Evolutionary conservation across 306 rosid species (phyloP).

Genomic region (Fragaria iinumae): DNA sequence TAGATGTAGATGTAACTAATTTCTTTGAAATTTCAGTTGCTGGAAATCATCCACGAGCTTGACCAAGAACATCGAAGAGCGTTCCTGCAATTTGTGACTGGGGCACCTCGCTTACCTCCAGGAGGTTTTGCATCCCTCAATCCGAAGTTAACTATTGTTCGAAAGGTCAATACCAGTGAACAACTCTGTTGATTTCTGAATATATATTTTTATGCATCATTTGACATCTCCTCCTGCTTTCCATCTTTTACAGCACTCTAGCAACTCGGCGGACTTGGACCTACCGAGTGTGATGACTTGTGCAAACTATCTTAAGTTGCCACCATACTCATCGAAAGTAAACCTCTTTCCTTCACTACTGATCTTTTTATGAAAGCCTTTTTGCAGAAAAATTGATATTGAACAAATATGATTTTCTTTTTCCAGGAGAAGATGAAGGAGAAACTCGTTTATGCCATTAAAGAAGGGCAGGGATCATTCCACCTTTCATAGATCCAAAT

Average conservation of each 20-base stretch:
- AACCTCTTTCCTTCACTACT: slow-evolving; percentile 21
- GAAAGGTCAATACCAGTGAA: slow-evolving; percentile 52
- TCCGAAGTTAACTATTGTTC: slow-evolving; percentile 91
- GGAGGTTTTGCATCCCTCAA: slow-evolving; percentile 97
- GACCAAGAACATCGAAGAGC: slow-evolving; percentile 67
- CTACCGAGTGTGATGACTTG: slow-evolving; percentile 99
- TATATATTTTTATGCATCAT: slow-evolving; percentile 3
- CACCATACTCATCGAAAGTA: slow-evolving; percentile 92
- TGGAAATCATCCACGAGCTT: slow-evolving; percentile 77
- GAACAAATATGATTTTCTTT: neutral
- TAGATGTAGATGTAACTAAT: slow-evolving; percentile 11
- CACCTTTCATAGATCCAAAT: slow-evolving; percentile 69
- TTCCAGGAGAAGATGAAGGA: slow-evolving; percentile 92
- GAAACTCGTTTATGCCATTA: slow-evolving; percentile 84
- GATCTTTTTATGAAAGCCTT: neutral
- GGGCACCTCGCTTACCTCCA: slow-evolving; percentile 92
- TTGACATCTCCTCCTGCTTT: slow-evolving; percentile 5
- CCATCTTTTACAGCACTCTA: slow-evolving; percentile 61
- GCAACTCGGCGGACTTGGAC: slow-evolving; percentile 65
- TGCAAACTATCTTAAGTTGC: slow-evolving; percentile 96
- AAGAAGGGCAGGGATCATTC: slow-evolving; percentile 97
- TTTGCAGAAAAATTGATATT: neutral
- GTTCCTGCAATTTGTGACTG: slow-evolving; percentile 94
- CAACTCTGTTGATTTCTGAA: neutral
- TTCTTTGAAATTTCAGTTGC: slow-evolving; percentile 52